A percentile compares a stretch with the other conserved stretches of the same genome.
These are phyloP conservation scores for Stachybotrys chartarum DNA, from an alignment of 2,329 filamentous ascomycete species.

Conservation along the genomic window DNA sequence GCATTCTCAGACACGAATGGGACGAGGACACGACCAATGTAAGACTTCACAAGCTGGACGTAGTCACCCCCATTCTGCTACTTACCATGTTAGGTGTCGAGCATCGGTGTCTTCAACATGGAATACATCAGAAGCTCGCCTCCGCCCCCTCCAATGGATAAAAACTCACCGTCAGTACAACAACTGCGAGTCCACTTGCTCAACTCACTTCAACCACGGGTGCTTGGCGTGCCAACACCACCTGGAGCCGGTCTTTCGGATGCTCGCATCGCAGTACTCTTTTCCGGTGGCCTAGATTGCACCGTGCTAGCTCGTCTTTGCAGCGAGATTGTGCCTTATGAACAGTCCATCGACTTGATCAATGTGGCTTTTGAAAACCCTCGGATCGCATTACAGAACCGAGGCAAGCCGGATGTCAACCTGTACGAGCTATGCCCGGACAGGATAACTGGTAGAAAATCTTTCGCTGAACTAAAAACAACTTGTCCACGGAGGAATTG, in stretches of 20 bases:
- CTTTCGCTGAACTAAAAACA: constrained; percentile 64
- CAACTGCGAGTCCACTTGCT: constrained; percentile 47
- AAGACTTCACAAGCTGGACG: neutral
- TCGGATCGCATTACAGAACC: constrained; percentile 53
- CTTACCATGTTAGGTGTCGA: constrained; percentile 44
- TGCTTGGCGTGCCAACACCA: constrained; percentile 57
- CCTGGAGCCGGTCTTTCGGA: constrained; percentile 28
- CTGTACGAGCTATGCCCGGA: constrained; percentile 84
- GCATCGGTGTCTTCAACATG: constrained; percentile 46
- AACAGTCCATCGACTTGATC: constrained; percentile 74
- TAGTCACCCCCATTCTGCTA: constrained; percentile 21
- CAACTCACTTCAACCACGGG: constrained; percentile 56
- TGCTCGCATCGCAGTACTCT: constrained; percentile 68
- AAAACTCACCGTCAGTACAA: constrained; percentile 40
- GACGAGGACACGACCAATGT: constrained; percentile 31
- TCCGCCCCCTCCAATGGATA: constrained; percentile 13
- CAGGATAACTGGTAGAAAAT: constrained; percentile 75
- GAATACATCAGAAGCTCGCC: constrained; percentile 24
- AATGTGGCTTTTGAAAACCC: constrained; percentile 98
- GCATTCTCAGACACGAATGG: constrained; percentile 21
- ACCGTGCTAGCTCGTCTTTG: constrained; percentile 75
- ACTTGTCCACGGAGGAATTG: constrained; percentile 67
- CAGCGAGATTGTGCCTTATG: constrained; percentile 64
- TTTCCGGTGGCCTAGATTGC: constrained; percentile 92
- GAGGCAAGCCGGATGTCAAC: constrained; percentile 19